phyloP scores from a whole-genome alignment of 305 asterid species.

The Fraxinus platypoda region DNA sequence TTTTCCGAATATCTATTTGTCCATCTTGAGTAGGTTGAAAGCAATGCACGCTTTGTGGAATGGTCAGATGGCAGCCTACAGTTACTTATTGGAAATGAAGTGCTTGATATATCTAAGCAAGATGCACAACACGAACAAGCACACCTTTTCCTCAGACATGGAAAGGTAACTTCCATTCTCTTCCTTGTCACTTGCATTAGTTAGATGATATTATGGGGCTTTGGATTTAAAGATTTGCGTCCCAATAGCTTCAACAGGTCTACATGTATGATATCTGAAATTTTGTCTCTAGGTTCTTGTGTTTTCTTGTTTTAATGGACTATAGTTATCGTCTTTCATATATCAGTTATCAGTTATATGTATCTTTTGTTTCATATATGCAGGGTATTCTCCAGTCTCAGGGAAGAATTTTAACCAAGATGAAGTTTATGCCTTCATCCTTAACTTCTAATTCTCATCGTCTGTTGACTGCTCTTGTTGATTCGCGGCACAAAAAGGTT shows the following conservation, averaged over 20 bases:
- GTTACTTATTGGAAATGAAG: conserved; percentile 93
- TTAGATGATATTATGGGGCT: background rate
- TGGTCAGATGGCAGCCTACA: conserved; percentile 86
- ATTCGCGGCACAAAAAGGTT: conserved; percentile 94
- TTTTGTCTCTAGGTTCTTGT: background rate
- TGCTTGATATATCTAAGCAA: conserved; percentile 92
- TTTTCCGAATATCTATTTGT: background rate
- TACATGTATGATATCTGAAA: conserved; percentile 1
- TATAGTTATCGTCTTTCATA: background rate
- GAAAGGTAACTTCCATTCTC: conserved; percentile 47
- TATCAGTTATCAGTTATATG: background rate
- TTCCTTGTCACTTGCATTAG: background rate
- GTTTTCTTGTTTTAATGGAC: background rate
- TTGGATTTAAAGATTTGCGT: background rate
- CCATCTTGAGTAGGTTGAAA: conserved; percentile 45
- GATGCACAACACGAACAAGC: conserved; percentile 95
- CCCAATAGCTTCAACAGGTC: background rate
- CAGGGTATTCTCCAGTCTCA: conserved; percentile 99
- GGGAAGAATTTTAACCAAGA: conserved; percentile 80
- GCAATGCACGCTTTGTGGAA: conserved; percentile 77
- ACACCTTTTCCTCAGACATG: conserved; percentile 93
- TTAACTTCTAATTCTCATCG: conserved; percentile 91
- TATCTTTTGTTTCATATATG: conserved; percentile 3
- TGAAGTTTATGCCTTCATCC: conserved; percentile 99
- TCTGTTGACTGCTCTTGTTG: conserved; percentile 92